Evolutionary conservation across 2,329 filamentous ascomycete genomes (phyloP).

Genomic region (Diatrype stigma): DNA sequence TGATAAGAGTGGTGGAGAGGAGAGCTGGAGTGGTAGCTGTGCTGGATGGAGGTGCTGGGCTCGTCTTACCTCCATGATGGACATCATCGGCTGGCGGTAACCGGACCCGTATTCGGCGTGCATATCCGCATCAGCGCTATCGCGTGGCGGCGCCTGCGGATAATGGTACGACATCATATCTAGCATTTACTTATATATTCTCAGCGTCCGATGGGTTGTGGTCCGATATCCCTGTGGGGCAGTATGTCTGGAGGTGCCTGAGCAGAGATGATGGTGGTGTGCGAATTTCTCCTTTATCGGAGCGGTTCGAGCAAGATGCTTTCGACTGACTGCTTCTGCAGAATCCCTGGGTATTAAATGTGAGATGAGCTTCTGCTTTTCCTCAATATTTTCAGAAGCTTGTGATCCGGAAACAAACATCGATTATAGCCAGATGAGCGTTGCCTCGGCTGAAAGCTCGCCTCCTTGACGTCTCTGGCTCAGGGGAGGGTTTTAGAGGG

Average conservation of each 20-base stretch:
- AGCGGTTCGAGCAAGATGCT: not conserved
- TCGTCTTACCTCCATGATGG: conserved; percentile 28
- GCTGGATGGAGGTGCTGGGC: conserved; percentile 18
- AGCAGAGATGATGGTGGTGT: not conserved
- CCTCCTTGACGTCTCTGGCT: not conserved
- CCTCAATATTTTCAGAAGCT: not conserved
- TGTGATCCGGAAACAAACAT: not conserved
- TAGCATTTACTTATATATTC: conserved; percentile 31
- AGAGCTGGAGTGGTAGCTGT: conserved; percentile 25
- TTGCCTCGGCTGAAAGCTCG: not conserved
- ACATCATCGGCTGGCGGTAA: conserved; percentile 21
- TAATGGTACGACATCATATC: conserved; percentile 49
- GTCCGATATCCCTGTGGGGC: conserved; percentile 26
- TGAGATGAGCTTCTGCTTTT: not conserved
- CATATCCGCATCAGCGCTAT: conserved; percentile 38
- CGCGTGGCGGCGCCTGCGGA: conserved; percentile 37
- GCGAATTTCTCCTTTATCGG: not conserved
- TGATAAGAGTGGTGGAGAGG: conserved; percentile 22
- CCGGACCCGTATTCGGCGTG: conserved; percentile 33
- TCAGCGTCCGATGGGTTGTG: conserved; percentile 22
- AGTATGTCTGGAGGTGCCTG: conserved; percentile 16
- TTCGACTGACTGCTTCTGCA: not conserved
- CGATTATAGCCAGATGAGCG: not conserved
- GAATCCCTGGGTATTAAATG: not conserved
- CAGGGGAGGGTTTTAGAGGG: conserved; percentile 15